These are phyloP conservation scores for Gastrolobium villosum DNA, from an alignment of 306 rosid genomes.

Conservation along the genomic window DNA sequence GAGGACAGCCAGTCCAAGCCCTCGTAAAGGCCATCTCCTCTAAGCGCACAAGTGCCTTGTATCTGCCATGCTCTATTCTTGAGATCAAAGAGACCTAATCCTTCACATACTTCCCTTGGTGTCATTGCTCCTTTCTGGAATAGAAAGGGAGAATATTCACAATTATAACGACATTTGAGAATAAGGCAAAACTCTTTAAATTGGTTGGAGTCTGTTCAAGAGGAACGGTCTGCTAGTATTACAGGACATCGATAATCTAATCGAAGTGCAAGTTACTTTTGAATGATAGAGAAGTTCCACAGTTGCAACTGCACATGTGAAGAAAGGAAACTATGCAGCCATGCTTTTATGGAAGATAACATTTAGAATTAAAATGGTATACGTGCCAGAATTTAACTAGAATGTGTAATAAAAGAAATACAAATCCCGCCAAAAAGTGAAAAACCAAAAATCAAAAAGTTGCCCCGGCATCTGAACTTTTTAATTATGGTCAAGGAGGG, in stretches of 20 bases:
- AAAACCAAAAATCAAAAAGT: conserved; percentile 11
- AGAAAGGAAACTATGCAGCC: background rate
- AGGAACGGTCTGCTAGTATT: conserved; percentile 33
- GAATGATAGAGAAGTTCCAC: conserved; percentile 12
- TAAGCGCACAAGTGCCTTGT: conserved; percentile 94
- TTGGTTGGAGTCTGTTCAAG: conserved; percentile 26
- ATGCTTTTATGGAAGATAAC: background rate
- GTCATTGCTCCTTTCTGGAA: conserved; percentile 95
- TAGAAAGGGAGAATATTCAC: conserved; percentile 31
- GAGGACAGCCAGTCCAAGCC: conserved; percentile 97
- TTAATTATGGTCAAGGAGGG: background rate
- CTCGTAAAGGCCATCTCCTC: conserved; percentile 98
- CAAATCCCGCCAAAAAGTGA: conserved; percentile 20
- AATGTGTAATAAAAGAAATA: background rate
- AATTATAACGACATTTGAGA: conserved; percentile 16
- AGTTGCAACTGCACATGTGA: conserved; percentile 5
- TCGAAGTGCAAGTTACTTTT: conserved; percentile 4
- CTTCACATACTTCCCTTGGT: conserved; percentile 94
- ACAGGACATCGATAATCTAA: conserved; percentile 15
- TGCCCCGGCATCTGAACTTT: background rate
- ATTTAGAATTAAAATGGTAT: background rate
- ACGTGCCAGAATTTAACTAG: conserved; percentile 17
- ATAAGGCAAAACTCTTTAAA: conserved; percentile 4
- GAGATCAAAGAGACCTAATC: conserved; percentile 94
- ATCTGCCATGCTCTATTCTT: conserved; percentile 98